Conservation (phyloP, 345 rosid species). For the Reutealis trisperma region DNA sequence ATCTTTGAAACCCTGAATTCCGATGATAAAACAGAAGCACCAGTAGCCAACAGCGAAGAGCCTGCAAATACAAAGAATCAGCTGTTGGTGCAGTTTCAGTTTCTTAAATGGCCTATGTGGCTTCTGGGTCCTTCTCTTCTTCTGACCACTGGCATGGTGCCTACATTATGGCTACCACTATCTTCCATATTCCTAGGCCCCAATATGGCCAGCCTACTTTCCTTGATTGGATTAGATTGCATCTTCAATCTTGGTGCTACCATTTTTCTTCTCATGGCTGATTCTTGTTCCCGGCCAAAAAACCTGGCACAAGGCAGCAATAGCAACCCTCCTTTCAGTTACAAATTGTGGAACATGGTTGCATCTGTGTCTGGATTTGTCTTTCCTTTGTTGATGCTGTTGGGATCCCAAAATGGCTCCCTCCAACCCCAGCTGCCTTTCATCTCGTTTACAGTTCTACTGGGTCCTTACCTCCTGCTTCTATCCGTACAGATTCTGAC, state of each 20-base stretch:
- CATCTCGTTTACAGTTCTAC: conserved; percentile 60
- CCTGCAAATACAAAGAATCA: conserved; percentile 23
- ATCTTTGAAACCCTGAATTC: conserved; percentile 59
- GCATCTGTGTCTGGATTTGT: conserved; percentile 63
- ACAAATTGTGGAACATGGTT: conserved; percentile 73
- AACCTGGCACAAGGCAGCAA: conserved; percentile 36
- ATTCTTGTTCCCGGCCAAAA: conserved; percentile 67
- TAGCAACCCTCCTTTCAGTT: conserved; percentile 76
- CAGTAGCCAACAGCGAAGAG: conserved; percentile 25
- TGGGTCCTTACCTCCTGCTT: conserved; percentile 85
- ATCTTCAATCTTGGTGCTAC: conserved; percentile 86
- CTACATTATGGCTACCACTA: conserved; percentile 85
- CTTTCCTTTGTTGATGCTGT: conserved; percentile 51
- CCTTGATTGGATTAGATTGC: conserved; percentile 84
- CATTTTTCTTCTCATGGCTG: conserved; percentile 86
- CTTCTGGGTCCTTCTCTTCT: conserved; percentile 82
- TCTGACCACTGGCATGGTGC: conserved; percentile 82
- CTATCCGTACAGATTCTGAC: conserved; percentile 77
- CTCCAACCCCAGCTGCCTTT: conserved; percentile 69
- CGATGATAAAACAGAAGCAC: conserved; percentile 39
- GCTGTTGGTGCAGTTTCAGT: conserved; percentile 38
- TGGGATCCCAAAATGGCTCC: conserved; percentile 64
- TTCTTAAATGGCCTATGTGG: conserved; percentile 91
- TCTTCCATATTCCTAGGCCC: conserved; percentile 87
- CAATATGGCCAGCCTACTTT: conserved; percentile 80